Percentiles rank a stretch among this genome's conserved stretches.
These are phyloP conservation scores for Metschnikowia peoriensis DNA, from an alignment of 805 yeast species.

Conservation along the genomic window DNA sequence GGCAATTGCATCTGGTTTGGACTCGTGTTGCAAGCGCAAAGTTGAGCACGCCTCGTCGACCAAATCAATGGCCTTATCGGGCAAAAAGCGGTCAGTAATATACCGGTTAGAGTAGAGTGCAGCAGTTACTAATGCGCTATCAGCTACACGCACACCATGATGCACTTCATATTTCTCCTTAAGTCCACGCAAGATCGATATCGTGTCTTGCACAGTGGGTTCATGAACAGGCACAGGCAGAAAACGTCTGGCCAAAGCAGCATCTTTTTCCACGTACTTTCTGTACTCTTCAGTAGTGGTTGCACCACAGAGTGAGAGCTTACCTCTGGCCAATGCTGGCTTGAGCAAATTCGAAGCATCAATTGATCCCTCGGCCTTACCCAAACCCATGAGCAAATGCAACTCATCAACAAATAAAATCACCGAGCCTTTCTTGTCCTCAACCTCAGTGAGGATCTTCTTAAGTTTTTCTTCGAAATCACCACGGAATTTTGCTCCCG, in stretches of 20 bases:
- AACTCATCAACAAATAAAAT: slow-evolving; percentile 89
- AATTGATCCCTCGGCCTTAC: slow-evolving; percentile 91
- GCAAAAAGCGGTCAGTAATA: slow-evolving; percentile 85
- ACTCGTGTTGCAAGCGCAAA: slow-evolving; percentile 89
- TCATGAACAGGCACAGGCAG: slow-evolving; percentile 85
- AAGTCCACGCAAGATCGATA: slow-evolving; percentile 87
- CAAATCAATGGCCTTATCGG: slow-evolving; percentile 95
- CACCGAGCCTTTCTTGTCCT: slow-evolving; percentile 69
- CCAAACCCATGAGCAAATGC: slow-evolving; percentile 84
- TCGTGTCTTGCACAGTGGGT: slow-evolving; percentile 88
- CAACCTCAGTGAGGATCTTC: slow-evolving; percentile 77
- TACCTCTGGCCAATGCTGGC: slow-evolving; percentile 92
- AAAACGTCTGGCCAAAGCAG: slow-evolving; percentile 91
- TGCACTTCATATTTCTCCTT: slow-evolving; percentile 95
- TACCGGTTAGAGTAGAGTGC: slow-evolving; percentile 88
- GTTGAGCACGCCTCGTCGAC: slow-evolving; percentile 98
- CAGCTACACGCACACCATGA: slow-evolving; percentile 94
- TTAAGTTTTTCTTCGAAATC: slow-evolving; percentile 93
- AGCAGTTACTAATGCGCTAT: slow-evolving; percentile 90
- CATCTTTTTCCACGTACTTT: slow-evolving; percentile 93
- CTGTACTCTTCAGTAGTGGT: slow-evolving; percentile 92
- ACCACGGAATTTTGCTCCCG: slow-evolving; percentile 95
- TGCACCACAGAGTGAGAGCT: slow-evolving; percentile 92
- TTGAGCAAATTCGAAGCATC: slow-evolving; percentile 92
- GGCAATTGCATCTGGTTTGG: slow-evolving; percentile 93